A percentile compares a stretch with the other conserved stretches of the same genome.
Evolutionary conservation across 495 filamentous ascomycete genomes (phyloP).

Genomic region (Pyrenula massariospora): DNA sequence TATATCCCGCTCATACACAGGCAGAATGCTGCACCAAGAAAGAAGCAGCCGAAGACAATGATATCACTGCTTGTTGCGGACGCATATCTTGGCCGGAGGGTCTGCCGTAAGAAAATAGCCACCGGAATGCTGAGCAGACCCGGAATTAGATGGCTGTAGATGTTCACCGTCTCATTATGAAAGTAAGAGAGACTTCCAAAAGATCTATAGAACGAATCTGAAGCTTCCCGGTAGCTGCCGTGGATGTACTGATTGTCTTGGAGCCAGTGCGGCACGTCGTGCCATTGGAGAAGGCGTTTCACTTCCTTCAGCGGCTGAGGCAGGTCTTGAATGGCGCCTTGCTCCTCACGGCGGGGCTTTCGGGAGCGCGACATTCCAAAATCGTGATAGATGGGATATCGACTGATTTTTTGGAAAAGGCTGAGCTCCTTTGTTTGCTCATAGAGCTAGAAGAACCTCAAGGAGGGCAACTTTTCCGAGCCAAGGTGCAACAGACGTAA

Average conservation of each 20-base stretch:
- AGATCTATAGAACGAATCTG: constrained; percentile 51
- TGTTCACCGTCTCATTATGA: constrained; percentile 96
- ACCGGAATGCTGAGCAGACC: constrained; percentile 26
- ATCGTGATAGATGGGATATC: constrained; percentile 1
- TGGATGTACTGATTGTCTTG: constrained; percentile 69
- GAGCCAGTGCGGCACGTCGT: constrained; percentile 58
- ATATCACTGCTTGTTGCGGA: constrained; percentile 54
- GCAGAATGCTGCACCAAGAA: constrained; percentile 61
- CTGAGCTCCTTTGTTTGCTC: too few species aligned
- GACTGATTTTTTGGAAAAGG: neutral
- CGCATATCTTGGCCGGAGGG: constrained; percentile 53
- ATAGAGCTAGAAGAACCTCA: too few species aligned
- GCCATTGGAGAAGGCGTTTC: constrained; percentile 40
- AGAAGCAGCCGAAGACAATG: constrained; percentile 65
- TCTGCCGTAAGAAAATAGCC: constrained; percentile 29
- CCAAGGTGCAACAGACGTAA: too few species aligned
- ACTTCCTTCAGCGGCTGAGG: constrained; percentile 6
- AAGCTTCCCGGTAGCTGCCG: constrained; percentile 59
- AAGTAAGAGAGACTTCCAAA: constrained; percentile 56
- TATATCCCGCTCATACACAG: constrained; percentile 79
- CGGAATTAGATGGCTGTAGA: constrained; percentile 72
- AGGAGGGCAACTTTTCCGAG: too few species aligned
- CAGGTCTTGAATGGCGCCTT: neutral
- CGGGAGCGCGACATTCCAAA: too few species aligned
- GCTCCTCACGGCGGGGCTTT: neutral